A percentile compares a stretch with the other conserved stretches of the same genome.
These are phyloP conservation scores for Eucalyptus virginea DNA, from an alignment of 345 rosid genomes.

Conservation along the genomic window DNA sequence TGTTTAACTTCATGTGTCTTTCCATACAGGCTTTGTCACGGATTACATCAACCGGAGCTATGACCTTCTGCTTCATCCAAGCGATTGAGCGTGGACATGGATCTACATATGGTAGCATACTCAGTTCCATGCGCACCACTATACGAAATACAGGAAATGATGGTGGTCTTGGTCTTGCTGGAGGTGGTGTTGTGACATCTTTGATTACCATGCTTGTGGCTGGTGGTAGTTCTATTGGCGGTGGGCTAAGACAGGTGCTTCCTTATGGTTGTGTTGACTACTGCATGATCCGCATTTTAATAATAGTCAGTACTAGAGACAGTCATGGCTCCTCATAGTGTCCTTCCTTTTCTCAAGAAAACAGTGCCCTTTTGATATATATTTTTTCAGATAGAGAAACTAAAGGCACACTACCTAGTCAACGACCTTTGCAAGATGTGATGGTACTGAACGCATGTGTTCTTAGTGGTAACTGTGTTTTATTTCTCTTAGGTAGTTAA, in stretches of 20 bases:
- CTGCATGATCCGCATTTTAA: background rate
- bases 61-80: constrained; percentile 87
- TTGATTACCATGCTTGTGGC: constrained; percentile 63
- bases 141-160: constrained; percentile 39
- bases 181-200: constrained; percentile 58
- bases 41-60: constrained; percentile 80
- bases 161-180: constrained; percentile 19
- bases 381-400: background rate
- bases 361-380: background rate
- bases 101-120: constrained; percentile 63
- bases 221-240: constrained; percentile 47
- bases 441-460: background rate
- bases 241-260: constrained; percentile 58
- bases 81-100: constrained; percentile 68
- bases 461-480: background rate
- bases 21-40: constrained; percentile 56
- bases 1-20: background rate
- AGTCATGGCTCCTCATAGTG: background rate
- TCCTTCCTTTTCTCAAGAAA: background rate
- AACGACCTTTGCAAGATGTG: background rate
- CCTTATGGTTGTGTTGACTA: background rate
- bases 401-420: background rate
- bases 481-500: background rate
- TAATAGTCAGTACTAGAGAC: background rate
- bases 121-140: constrained; percentile 55